Evolutionary conservation across 352 stramenopile genomes (phyloP).

Genomic region (Globisporangium heterothallicum): DNA sequence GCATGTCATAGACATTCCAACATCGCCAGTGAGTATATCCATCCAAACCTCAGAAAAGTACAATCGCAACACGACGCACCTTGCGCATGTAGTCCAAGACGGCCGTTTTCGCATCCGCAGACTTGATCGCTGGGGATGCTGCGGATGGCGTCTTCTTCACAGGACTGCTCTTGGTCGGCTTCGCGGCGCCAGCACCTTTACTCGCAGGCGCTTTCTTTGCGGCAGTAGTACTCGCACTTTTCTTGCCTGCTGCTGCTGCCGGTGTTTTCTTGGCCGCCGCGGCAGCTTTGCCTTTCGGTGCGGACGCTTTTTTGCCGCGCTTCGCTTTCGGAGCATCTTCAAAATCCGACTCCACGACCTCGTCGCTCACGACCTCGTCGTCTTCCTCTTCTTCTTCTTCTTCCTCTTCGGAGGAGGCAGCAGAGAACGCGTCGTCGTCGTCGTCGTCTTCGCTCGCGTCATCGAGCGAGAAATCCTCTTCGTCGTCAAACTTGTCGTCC

Average conservation of each 20-base stretch:
- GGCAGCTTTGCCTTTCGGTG: slow-evolving; percentile 5
- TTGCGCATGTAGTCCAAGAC: slow-evolving; percentile 79
- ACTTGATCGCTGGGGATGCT: slow-evolving; percentile 29
- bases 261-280: slow-evolving; percentile 21
- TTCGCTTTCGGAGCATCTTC: slow-evolving; percentile 25
- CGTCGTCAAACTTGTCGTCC: slow-evolving; percentile 32
- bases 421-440: slow-evolving; percentile 29
- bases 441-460: slow-evolving; percentile 30
- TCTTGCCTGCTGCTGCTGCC: slow-evolving; percentile 11
- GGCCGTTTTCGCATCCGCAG: slow-evolving; percentile 30
- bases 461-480: slow-evolving; percentile 62
- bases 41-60: slow-evolving; percentile 7
- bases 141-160: slow-evolving; percentile 7
- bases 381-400: slow-evolving; percentile 30
- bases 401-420: slow-evolving; percentile 19
- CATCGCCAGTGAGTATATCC: slow-evolving; percentile 3
- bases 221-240: neutral
- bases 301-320: slow-evolving; percentile 14
- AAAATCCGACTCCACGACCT: slow-evolving; percentile 32
- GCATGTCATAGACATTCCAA: slow-evolving; percentile 3
- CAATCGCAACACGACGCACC: slow-evolving; percentile 13
- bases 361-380: slow-evolving; percentile 18
- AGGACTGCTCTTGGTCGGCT: slow-evolving; percentile 20
- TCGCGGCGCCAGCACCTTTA: slow-evolving; percentile 16
- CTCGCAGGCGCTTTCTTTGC: slow-evolving; percentile 4